phyloP scores from a whole-genome alignment of 345 rosid genomes.

The Pugionium cornutum region DNA sequence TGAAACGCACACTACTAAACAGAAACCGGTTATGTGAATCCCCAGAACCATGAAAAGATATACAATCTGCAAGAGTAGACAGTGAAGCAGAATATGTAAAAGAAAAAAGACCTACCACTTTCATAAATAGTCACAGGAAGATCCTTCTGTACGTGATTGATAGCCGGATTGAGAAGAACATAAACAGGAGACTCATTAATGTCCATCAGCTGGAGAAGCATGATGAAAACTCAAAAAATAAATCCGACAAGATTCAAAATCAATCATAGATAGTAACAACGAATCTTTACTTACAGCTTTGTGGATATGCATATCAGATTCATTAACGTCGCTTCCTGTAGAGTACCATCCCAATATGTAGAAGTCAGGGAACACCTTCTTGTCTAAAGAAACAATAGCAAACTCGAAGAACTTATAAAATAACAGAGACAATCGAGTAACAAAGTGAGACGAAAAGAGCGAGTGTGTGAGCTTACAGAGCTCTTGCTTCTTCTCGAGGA shows the following conservation, averaged over 20 bases:
- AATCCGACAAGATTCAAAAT: conserved; percentile 3
- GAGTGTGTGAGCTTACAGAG: conserved; percentile 39
- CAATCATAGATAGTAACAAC: conserved; percentile 2
- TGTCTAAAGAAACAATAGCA: conserved; percentile 46
- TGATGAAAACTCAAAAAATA: conserved; percentile 2
- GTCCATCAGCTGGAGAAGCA: conserved; percentile 76
- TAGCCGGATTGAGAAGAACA: conserved; percentile 82
- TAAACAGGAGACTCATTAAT: conserved; percentile 94
- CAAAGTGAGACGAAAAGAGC: neutral
- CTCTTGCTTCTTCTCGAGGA: conserved; percentile 97
- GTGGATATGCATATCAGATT: conserved; percentile 89
- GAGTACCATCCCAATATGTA: conserved; percentile 97
- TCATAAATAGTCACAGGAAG: conserved; percentile 88
- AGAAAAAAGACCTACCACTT: conserved; percentile 56
- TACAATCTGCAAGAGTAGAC: neutral
- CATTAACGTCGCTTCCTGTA: conserved; percentile 80
- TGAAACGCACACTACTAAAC: neutral
- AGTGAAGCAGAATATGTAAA: neutral
- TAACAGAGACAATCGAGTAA: neutral
- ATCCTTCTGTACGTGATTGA: conserved; percentile 89
- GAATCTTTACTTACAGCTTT: conserved; percentile 65
- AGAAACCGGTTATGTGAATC: neutral
- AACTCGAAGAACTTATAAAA: no score
- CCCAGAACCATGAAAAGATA: neutral
- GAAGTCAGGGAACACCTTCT: conserved; percentile 89